Evolutionary conservation across 78 protist species (phyloP).

Genomic region (Tieghemostelium lacteum): DNA sequence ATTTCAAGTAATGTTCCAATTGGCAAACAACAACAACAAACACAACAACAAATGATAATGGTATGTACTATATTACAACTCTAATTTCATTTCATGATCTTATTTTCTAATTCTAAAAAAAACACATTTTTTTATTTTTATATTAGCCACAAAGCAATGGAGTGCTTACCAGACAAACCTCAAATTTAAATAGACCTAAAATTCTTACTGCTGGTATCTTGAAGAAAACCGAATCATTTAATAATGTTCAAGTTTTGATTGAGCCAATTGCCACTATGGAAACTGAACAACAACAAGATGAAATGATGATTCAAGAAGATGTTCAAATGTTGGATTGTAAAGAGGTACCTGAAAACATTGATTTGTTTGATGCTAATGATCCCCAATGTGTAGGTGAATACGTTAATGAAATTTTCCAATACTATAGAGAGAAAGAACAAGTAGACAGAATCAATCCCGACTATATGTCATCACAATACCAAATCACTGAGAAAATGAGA

Average conservation of each 20-base stretch:
- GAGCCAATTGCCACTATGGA: conserved; percentile 16
- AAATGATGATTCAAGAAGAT: not conserved
- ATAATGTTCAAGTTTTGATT: no score
- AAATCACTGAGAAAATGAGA: conserved; percentile 90
- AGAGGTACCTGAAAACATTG: conserved; percentile 79
- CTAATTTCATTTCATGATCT: no score
- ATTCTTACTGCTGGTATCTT: no score
- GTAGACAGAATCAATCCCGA: conserved; percentile 32
- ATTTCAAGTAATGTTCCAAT: not conserved
- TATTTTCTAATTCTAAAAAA: not conserved
- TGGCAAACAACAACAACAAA: not conserved
- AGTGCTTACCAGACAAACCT: no score
- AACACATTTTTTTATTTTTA: not conserved
- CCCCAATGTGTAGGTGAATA: conserved; percentile 83
- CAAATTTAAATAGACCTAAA: no score
- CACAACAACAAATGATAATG: not conserved
- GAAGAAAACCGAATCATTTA: no score
- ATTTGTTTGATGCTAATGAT: conserved; percentile 78
- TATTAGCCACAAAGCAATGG: not conserved
- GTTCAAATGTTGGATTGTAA: no score
- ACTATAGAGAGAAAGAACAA: conserved; percentile 56
- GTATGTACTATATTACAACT: not conserved
- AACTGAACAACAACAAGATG: not conserved
- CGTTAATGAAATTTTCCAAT: conserved; percentile 77
- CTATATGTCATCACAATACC: conserved; percentile 52